Conservation (phyloP, 2,329 filamentous ascomycete genomes). For the Thielaviopsis populi region DNA sequence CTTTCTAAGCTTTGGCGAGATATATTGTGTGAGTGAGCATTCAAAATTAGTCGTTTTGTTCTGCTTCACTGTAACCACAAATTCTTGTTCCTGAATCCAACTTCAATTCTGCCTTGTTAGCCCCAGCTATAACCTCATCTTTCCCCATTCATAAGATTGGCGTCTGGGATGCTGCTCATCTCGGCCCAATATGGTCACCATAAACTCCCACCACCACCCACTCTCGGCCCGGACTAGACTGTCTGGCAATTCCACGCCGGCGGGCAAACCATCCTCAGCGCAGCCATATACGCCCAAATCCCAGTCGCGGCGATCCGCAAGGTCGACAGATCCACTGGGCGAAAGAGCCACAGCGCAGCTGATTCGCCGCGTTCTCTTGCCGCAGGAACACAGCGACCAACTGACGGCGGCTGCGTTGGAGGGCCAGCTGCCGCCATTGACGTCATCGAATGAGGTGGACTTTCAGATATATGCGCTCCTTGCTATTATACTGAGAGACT, state of each 20-base stretch:
- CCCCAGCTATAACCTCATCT: neutral
- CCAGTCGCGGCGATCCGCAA: conserved; percentile 24
- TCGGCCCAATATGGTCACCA: neutral
- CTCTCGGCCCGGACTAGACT: neutral
- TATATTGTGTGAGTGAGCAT: neutral
- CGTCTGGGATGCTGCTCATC: neutral
- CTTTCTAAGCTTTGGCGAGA: neutral
- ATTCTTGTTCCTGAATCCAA: neutral
- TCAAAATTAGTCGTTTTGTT: neutral
- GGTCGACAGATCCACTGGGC: conserved; percentile 41
- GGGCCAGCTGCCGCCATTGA: conserved; percentile 74
- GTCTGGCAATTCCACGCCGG: neutral
- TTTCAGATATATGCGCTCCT: conserved; percentile 78
- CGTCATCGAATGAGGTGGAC: conserved; percentile 87
- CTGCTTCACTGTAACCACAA: neutral
- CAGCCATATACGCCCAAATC: conserved; percentile 19
- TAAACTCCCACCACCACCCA: conserved; percentile 1
- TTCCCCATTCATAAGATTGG: neutral
- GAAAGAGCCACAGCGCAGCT: conserved; percentile 68
- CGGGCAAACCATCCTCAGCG: conserved; percentile 1
- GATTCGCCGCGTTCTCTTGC: conserved; percentile 68
- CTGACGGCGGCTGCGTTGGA: conserved; percentile 48
- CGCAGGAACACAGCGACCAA: conserved; percentile 48
- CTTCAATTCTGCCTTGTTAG: neutral
- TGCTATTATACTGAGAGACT: conserved; percentile 77